phyloP scores from a whole-genome alignment of 2,329 filamentous ascomycete genomes.

The Lomentospora prolificans region DNA sequence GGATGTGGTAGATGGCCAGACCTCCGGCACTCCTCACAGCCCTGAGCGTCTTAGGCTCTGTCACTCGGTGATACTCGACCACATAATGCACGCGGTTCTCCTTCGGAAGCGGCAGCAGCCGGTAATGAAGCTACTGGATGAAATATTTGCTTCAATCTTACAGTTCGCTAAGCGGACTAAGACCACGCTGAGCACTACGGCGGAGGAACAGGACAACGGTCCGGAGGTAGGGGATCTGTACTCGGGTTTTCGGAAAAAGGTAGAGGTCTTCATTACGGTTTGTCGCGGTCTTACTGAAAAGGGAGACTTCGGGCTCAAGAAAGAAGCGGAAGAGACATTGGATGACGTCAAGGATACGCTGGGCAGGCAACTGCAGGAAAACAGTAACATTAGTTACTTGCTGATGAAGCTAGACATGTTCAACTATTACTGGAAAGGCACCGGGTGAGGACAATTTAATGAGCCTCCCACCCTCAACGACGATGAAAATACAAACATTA shows the following conservation, averaged over 20 bases:
- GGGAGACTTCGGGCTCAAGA: constrained; percentile 34
- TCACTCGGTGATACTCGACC: constrained; percentile 65
- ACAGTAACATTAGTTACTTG: constrained; percentile 55
- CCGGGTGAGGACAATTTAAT: too few relatives aligned
- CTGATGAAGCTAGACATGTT: constrained; percentile 63
- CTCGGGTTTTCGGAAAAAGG: constrained; percentile 56
- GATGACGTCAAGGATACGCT: constrained; percentile 24
- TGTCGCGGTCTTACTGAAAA: constrained; percentile 60
- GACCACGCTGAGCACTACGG: constrained; percentile 24
- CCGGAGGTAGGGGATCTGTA: constrained; percentile 41
- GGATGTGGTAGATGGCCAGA: constrained; percentile 36
- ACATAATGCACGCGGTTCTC: constrained; percentile 64
- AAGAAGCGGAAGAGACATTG: constrained; percentile 19
- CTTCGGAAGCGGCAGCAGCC: constrained; percentile 66
- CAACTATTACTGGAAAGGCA: constrained; percentile 44
- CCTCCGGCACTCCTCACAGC: constrained; percentile 43
- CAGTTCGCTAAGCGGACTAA: constrained; percentile 51
- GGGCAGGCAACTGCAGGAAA: constrained; percentile 34
- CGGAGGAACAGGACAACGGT: constrained; percentile 11
- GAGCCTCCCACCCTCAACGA: too few relatives aligned
- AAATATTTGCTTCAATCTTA: constrained; percentile 65
- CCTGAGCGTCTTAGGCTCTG: constrained; percentile 57
- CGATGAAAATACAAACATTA: too few relatives aligned
- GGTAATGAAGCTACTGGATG: constrained; percentile 62
- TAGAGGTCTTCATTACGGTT: constrained; percentile 64